A percentile compares a stretch with the other conserved stretches of the same genome.
Conservation (phyloP, 306 rosid genomes). For the Corylus heterophylla region DNA sequence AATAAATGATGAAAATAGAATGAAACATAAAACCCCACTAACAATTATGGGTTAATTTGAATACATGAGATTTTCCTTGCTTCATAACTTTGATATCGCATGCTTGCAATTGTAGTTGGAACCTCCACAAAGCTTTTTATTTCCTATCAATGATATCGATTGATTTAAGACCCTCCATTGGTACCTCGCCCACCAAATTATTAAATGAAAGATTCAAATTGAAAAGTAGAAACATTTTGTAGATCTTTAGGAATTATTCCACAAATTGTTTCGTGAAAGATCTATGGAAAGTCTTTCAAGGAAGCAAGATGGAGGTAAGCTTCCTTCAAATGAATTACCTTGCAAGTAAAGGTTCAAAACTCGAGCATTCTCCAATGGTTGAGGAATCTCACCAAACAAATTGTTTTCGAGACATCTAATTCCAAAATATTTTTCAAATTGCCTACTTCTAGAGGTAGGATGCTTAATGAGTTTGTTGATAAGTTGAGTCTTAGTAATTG, state of each 20-base stretch:
- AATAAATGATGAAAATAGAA: too few relatives aligned
- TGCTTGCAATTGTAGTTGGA: neutral
- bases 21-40: too few relatives aligned
- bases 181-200: constrained; percentile 43
- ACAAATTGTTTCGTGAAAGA: constrained; percentile 34
- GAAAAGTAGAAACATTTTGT: constrained; percentile 1
- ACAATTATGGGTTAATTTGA: too few relatives aligned
- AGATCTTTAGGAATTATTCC: constrained; percentile 37
- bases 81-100: constrained; percentile 22
- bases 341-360: constrained; percentile 24
- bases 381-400: constrained; percentile 32
- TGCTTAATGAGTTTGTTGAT: constrained; percentile 32
- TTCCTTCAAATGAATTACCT: constrained; percentile 28
- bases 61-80: neutral
- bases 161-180: too few relatives aligned
- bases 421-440: constrained; percentile 2
- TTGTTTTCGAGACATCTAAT: constrained; percentile 29
- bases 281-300: constrained; percentile 34
- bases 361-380: constrained; percentile 29
- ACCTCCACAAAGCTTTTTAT: constrained; percentile 28
- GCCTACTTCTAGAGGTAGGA: constrained; percentile 22
- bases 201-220: constrained; percentile 47
- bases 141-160: constrained; percentile 5
- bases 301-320: constrained; percentile 36
- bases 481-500: constrained; percentile 20